These are phyloP conservation scores for Tagetes patula DNA, from an alignment of 129 eudicot species.

Conservation along the genomic window DNA sequence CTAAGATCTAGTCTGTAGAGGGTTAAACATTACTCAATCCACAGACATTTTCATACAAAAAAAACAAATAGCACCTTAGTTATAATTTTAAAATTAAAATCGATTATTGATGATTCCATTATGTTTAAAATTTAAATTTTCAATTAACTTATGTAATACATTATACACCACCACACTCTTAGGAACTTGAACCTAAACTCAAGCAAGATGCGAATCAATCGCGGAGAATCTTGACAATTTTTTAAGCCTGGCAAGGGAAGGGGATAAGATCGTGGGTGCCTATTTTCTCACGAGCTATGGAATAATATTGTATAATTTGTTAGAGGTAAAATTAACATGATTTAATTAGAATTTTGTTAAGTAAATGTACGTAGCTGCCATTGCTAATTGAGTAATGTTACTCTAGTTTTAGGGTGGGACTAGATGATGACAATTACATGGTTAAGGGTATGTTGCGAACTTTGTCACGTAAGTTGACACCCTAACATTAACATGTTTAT, in stretches of 20 bases:
- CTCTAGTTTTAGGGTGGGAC: too few relatives aligned
- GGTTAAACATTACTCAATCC: too few relatives aligned
- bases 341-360: too few relatives aligned
- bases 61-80: background rate
- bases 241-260: background rate
- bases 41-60: too few relatives aligned
- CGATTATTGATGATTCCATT: background rate
- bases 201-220: conserved; percentile 14
- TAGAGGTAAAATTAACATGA: too few relatives aligned
- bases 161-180: background rate
- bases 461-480: too few relatives aligned
- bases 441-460: too few relatives aligned
- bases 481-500: too few relatives aligned
- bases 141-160: background rate
- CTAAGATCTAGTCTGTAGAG: too few relatives aligned
- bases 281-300: background rate
- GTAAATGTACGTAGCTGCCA: too few relatives aligned
- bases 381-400: too few relatives aligned
- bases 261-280: conserved; percentile 5
- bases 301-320: background rate
- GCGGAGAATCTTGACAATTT: background rate
- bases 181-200: conserved; percentile 8
- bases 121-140: background rate
- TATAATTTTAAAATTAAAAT: background rate
- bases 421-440: too few relatives aligned